A percentile compares a stretch with the other conserved stretches of the same genome.
Evolutionary conservation across 306 rosid species (phyloP).

Genomic region (Medicago arabica): DNA sequence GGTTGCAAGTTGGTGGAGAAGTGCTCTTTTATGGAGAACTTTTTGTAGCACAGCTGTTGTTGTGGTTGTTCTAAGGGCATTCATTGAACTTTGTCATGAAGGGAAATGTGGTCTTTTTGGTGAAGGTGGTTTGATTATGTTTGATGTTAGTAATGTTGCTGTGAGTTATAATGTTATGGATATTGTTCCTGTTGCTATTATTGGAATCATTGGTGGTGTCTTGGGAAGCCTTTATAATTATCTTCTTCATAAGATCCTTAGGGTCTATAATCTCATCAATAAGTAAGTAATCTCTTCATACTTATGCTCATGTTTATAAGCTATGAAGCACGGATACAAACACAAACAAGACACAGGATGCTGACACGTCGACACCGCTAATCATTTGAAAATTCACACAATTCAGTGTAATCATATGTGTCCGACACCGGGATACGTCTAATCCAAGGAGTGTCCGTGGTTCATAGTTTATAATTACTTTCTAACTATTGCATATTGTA

Average conservation of each 20-base stretch:
- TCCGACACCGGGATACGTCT: no score
- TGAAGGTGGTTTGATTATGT: constrained; percentile 83
- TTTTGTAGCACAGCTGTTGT: neutral
- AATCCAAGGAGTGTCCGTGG: no score
- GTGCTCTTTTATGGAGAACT: neutral
- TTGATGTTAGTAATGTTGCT: constrained; percentile 77
- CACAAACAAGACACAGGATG: no score
- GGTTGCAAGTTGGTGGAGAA: neutral
- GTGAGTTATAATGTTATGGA: constrained; percentile 69
- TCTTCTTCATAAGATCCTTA: neutral
- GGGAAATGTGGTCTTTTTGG: constrained; percentile 53
- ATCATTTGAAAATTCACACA: no score
- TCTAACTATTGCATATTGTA: no score
- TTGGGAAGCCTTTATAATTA: neutral
- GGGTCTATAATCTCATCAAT: neutral
- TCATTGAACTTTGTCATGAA: neutral
- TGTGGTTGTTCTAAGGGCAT: neutral
- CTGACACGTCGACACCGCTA: no score
- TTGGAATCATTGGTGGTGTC: neutral
- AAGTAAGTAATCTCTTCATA: neutral
- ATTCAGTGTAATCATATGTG: no score
- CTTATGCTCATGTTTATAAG: no score
- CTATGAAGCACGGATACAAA: no score
- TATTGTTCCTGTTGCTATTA: constrained; percentile 5
- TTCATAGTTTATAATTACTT: no score